Base-by-base conservation (phyloP, 164 flowering plant species). In the Magnolia sinica region DNA sequence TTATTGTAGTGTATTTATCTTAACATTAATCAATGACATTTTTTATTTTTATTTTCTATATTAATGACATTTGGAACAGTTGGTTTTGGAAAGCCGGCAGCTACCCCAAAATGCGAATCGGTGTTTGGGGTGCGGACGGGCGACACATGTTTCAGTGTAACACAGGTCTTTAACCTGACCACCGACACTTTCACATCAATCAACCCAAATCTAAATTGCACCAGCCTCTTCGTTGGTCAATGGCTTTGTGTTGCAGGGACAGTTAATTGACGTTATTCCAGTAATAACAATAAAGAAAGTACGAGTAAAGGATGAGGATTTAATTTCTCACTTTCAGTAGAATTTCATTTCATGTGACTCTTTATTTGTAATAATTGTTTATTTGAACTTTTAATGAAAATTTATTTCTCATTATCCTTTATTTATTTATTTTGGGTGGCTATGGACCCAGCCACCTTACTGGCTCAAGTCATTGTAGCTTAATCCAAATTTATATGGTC, bases 191-290 rank as follows among this genome's bases (percentile, higher is more conserved):
- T 70, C 58, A 70, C 55, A 4, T 7, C 51, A 7, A 72, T 79
- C 31, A 82, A 82, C 64, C 84, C 82, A 7, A 79, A 82, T 68
- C 68, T 82, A 4, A 49, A 70, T 51, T 82, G 80, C 29, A 51
- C 66, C 58, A 50, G 27, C 13, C 68, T 79, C 66, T 82, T 82
- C 22, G 68, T 82, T 19, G 80, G 80, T 50, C 78, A 82, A 72
- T 82, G 84, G 82, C 70, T 79, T 1, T 79, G 84, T 19, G 74
- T 79, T 72, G 71, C 65, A 3, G 80, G 76, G 37, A 37, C 66
- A 64, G 71, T 8, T 50, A 75, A 75, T 50, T 75, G 71, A 66
- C 16, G 6, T 70, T 7, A 45, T 70, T n/a, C n/a, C n/a, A n/a
- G 10, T 5, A 22, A 19, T 8, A 68, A 19, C 8, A 23, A 65